Percentiles rank a stretch among this genome's conserved stretches.
Evolutionary conservation across 306 rosid genomes (phyloP).

Genomic region (Sicyos baderoa): DNA sequence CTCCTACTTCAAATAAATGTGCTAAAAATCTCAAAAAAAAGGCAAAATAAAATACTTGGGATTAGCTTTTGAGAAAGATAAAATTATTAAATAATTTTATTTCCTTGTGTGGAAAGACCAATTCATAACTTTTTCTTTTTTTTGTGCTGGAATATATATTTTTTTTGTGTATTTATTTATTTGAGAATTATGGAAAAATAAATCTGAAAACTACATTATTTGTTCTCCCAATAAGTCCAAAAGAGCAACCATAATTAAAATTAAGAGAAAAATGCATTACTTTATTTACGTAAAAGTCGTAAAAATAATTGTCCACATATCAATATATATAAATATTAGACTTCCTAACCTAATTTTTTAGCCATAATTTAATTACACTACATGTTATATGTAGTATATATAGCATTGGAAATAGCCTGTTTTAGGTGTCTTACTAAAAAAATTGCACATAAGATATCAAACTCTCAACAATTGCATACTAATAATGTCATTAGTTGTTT

Average conservation of each 20-base stretch:
- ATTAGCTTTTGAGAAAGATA: no score
- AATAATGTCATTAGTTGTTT: not conserved
- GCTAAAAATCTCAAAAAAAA: no score
- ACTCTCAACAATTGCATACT: constrained; percentile 3
- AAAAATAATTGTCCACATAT: not conserved
- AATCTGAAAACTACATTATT: not conserved
- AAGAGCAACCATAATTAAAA: not conserved
- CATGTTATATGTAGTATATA: not conserved
- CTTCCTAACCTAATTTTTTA: not conserved
- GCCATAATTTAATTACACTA: not conserved
- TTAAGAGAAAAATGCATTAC: not conserved
- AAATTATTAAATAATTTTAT: no score
- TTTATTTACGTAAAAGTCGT: not conserved
- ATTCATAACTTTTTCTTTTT: no score
- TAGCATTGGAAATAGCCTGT: not conserved
- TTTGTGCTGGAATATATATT: no score
- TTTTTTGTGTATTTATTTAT: no score
- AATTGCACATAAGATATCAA: not conserved
- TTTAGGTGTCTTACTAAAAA: not conserved
- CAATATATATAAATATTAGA: not conserved
- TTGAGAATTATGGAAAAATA: no score
- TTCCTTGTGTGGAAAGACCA: no score
- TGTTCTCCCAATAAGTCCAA: not conserved
- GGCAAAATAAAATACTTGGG: no score
- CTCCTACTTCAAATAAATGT: no score